Conservation (phyloP, 2,329 filamentous ascomycete genomes). For the Alternaria sp. region DNA sequence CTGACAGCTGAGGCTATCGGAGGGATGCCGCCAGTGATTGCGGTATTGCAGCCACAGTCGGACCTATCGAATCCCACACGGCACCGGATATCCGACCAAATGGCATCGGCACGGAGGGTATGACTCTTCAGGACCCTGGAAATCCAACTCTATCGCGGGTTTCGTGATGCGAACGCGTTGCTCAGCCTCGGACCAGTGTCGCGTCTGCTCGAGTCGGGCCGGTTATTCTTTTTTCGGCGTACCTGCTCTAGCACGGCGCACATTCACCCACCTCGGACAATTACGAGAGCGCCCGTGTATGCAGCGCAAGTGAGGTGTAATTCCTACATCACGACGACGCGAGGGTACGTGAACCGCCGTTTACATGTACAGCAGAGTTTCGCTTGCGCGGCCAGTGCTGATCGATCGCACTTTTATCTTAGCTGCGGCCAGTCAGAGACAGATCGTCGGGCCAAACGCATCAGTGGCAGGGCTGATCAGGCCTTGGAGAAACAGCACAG, state of each 20-base stretch:
- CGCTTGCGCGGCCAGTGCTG: slow-evolving; percentile 26
- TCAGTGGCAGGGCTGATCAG: slow-evolving; percentile 45
- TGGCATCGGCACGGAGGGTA: background rate
- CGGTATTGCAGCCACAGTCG: background rate
- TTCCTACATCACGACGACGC: background rate
- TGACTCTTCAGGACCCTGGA: background rate
- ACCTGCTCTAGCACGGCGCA: background rate
- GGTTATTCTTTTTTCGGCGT: slow-evolving; percentile 8
- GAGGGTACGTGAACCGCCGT: slow-evolving; percentile 13
- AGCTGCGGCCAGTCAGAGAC: slow-evolving; percentile 31
- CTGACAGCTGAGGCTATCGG: background rate
- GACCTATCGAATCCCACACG: background rate
- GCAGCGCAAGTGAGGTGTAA: background rate
- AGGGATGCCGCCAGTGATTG: background rate
- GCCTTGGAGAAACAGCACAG: slow-evolving; percentile 40
- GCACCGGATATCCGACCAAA: background rate
- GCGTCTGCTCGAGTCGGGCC: slow-evolving; percentile 24
- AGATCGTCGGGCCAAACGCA: slow-evolving; percentile 15
- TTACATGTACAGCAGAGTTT: background rate
- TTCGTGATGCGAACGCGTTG: slow-evolving; percentile 14
- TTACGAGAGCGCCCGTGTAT: background rate
- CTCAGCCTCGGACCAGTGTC: slow-evolving; percentile 19
- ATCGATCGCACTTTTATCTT: slow-evolving; percentile 25
- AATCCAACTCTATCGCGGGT: slow-evolving; percentile 10
- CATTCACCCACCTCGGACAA: background rate